phyloP scores from a whole-genome alignment of 352 stramenopile species.

The Phytopythium cucurbitacearum region DNA sequence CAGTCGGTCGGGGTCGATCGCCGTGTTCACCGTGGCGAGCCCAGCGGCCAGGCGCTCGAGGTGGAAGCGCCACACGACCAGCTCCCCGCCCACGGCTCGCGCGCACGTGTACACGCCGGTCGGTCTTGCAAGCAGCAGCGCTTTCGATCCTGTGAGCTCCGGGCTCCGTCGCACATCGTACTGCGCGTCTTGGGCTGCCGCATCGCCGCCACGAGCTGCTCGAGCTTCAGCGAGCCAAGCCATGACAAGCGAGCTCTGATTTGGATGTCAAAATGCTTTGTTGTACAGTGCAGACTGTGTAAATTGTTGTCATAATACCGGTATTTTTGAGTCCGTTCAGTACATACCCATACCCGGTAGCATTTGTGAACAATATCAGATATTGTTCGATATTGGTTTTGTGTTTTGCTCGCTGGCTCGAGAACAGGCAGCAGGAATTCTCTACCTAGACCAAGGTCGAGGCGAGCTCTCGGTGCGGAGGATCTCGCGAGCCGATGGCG shows the following conservation, averaged over 20 bases:
- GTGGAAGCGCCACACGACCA: slow-evolving; percentile 62
- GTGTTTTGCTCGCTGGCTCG: background rate
- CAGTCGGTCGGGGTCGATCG: background rate
- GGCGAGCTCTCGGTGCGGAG: too few relatives aligned
- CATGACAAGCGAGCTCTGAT: background rate
- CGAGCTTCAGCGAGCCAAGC: slow-evolving; percentile 12
- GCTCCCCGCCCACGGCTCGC: slow-evolving; percentile 18
- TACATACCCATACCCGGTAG: too few relatives aligned
- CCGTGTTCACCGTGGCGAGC: slow-evolving; percentile 9
- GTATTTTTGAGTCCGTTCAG: too few relatives aligned
- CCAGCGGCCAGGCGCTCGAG: slow-evolving; percentile 36
- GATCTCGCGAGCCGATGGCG: slow-evolving; percentile 26
- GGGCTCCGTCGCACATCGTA: slow-evolving; percentile 1
- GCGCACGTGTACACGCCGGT: slow-evolving; percentile 62
- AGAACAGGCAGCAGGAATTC: slow-evolving; percentile 6
- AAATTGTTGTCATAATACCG: too few relatives aligned
- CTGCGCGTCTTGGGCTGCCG: background rate
- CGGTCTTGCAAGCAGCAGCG: slow-evolving; percentile 42
- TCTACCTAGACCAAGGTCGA: too few relatives aligned
- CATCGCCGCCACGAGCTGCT: slow-evolving; percentile 2
- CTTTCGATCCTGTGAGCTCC: slow-evolving; percentile 32
- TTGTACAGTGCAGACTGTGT: background rate
- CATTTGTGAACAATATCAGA: too few relatives aligned
- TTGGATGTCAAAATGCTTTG: background rate
- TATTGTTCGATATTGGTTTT: too few relatives aligned